phyloP scores from a whole-genome alignment of 1,284 basidiomycete species.

The Marasmius fiardii region DNA sequence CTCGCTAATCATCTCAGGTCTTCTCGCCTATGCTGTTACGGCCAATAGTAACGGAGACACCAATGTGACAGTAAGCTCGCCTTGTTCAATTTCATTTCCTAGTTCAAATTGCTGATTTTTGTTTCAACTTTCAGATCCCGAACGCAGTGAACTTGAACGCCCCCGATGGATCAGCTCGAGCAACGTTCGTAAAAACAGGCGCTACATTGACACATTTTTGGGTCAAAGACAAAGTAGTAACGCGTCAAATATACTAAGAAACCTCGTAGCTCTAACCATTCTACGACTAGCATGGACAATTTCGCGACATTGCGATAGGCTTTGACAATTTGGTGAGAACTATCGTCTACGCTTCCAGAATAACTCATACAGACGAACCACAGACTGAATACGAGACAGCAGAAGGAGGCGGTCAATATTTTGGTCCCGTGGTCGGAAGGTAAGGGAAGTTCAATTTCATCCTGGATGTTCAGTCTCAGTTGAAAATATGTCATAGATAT shows the following conservation, averaged over 20 bases:
- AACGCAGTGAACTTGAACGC: constrained; percentile 27
- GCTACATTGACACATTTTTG: constrained; percentile 38
- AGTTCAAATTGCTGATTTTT: background rate
- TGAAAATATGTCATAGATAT: constrained; percentile 23
- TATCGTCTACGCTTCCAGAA: background rate
- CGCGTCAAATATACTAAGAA: background rate
- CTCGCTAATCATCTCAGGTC: background rate
- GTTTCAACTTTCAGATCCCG: constrained; percentile 26
- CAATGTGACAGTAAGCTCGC: background rate
- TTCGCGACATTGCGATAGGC: constrained; percentile 38
- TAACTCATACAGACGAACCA: background rate
- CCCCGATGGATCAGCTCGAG: constrained; percentile 37
- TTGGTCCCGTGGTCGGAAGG: constrained; percentile 40
- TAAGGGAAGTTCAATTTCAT: constrained; percentile 14
- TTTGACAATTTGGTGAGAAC: constrained; percentile 34
- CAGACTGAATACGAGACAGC: constrained; percentile 34
- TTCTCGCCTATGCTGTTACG: background rate
- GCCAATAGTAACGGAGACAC: background rate
- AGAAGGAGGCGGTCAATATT: constrained; percentile 34
- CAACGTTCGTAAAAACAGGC: constrained; percentile 39
- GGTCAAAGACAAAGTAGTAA: constrained; percentile 41
- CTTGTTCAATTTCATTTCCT: background rate
- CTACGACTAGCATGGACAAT: constrained; percentile 28
- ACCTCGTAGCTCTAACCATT: background rate
- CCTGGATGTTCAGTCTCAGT: background rate